A percentile compares a stretch with the other conserved stretches of the same genome.
These are phyloP conservation scores for Cryptococcus hybrid DNA, from an alignment of 1,284 basidiomycete species.

Conservation along the genomic window DNA sequence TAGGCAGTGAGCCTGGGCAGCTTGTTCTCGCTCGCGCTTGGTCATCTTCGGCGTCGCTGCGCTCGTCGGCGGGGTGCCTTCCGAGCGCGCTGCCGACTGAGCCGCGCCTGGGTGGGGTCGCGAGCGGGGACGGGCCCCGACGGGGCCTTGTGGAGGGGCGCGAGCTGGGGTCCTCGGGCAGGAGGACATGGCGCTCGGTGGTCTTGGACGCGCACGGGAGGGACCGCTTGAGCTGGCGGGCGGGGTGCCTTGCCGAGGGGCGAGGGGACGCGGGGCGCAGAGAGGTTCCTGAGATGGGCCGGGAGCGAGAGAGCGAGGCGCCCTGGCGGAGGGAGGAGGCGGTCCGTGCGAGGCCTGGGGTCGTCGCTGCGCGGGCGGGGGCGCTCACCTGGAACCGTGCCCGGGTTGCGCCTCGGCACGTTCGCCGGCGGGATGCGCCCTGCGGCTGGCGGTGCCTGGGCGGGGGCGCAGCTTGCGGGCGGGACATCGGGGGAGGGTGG, in stretches of 20 bases:
- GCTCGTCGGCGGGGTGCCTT: conserved; percentile 27
- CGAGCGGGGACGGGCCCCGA: conserved; percentile 21
- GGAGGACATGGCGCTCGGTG: conserved; percentile 83
- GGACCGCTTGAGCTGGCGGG: conserved; percentile 37
- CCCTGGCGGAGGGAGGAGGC: conserved; percentile 41
- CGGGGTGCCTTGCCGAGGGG: conserved; percentile 48
- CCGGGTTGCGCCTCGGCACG: conserved; percentile 38
- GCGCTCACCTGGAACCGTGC: conserved; percentile 38
- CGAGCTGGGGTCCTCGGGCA: conserved; percentile 87
- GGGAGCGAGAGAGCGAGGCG: conserved; percentile 38
- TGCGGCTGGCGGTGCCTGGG: conserved; percentile 28
- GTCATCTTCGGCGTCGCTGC: conserved; percentile 55
- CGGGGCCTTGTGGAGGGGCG: conserved; percentile 58
- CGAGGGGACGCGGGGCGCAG: conserved; percentile 44
- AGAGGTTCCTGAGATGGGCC: conserved; percentile 44
- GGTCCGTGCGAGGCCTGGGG: conserved; percentile 45
- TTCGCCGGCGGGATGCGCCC: conserved; percentile 14
- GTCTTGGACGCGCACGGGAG: conserved; percentile 79
- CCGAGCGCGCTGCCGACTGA: neutral
- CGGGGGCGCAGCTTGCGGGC: conserved; percentile 35
- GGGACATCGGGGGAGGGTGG: conserved; percentile 31
- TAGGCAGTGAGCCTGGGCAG: conserved; percentile 80
- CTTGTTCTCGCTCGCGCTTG: conserved; percentile 71
- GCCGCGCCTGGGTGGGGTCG: conserved; percentile 6
- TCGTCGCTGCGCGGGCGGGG: neutral